phyloP scores from a whole-genome alignment of 768 basidiomycete species.

The Rhodotorula toruloides region DNA sequence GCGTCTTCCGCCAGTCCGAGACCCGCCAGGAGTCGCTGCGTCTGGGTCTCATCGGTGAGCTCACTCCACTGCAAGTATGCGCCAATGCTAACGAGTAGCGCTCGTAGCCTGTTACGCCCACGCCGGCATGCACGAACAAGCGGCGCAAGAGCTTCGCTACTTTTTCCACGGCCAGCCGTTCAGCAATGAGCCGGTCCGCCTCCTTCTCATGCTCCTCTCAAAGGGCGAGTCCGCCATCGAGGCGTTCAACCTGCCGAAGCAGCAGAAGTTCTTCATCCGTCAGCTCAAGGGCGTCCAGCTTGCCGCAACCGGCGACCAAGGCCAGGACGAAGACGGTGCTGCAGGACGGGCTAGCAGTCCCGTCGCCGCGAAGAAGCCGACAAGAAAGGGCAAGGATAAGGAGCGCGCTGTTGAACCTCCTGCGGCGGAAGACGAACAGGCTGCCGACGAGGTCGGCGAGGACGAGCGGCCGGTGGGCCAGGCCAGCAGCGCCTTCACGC shows the following conservation, averaged over 20 bases:
- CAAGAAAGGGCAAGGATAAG: conserved; percentile 14
- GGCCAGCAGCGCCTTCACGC: conserved; percentile 41
- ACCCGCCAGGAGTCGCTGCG: conserved; percentile 66
- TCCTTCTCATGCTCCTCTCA: conserved; percentile 67
- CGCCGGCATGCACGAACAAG: conserved; percentile 55
- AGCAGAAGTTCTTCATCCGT: conserved; percentile 78
- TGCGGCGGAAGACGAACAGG: conserved; percentile 49
- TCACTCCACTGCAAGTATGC: background rate
- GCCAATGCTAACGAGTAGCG: no score
- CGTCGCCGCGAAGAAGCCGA: background rate
- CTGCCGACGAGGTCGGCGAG: conserved; percentile 22
- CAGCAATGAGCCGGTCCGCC: conserved; percentile 75
- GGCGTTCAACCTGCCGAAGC: conserved; percentile 66
- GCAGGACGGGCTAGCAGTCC: conserved; percentile 29
- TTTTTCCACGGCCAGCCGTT: conserved; percentile 72
- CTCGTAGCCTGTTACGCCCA: conserved; percentile 66
- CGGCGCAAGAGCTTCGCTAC: conserved; percentile 71
- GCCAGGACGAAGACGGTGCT: conserved; percentile 1
- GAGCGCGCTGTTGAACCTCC: conserved; percentile 32
- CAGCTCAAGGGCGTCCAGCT: conserved; percentile 49
- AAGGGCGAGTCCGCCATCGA: conserved; percentile 67
- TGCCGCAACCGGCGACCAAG: background rate
- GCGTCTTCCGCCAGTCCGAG: conserved; percentile 55
- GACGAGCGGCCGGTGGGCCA: background rate
- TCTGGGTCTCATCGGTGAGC: conserved; percentile 67